Percentiles rank a stretch among this genome's conserved stretches.
These are phyloP conservation scores for Skeletonema costatum DNA, from an alignment of 108 stramenopile genomes.

Conservation along the genomic window DNA sequence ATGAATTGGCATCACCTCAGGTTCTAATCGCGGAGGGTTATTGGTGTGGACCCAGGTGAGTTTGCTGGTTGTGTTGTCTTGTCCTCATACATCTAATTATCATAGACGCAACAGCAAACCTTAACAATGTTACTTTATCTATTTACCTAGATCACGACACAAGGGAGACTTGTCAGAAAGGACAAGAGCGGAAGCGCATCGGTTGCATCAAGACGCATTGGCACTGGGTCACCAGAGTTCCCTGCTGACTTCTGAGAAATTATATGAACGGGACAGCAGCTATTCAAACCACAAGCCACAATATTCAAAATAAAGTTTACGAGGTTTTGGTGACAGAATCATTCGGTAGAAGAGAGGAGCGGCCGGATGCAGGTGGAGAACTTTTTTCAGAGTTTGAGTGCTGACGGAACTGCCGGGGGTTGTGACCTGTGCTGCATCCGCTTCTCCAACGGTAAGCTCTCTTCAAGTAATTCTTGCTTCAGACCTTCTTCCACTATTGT, in stretches of 20 bases:
- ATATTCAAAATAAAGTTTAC: not conserved
- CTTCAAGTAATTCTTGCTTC: not conserved
- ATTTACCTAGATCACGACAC: not conserved
- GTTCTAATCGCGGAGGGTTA: constrained; percentile 17
- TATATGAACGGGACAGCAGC: too few species aligned
- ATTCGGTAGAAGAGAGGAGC: too few species aligned
- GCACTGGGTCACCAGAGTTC: not conserved
- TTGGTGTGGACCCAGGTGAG: not conserved
- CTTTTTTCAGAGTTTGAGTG: not conserved
- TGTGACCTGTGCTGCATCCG: not conserved
- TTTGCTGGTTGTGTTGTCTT: not conserved
- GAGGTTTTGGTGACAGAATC: not conserved
- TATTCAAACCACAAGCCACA: not conserved
- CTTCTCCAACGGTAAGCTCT: not conserved
- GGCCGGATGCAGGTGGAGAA: not conserved
- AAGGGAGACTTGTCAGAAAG: not conserved
- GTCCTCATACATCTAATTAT: too few species aligned
- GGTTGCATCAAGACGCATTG: not conserved
- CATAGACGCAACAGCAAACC: not conserved
- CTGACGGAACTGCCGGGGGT: not conserved
- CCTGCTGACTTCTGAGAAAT: not conserved
- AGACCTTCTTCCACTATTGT: too few species aligned
- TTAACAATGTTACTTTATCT: not conserved
- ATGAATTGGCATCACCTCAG: not conserved
- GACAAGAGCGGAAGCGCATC: not conserved